Percentiles rank a stretch among this genome's conserved stretches.
These are phyloP conservation scores for Ganoderma multipileum DNA, from an alignment of 1,284 basidiomycete species.

Conservation along the genomic window DNA sequence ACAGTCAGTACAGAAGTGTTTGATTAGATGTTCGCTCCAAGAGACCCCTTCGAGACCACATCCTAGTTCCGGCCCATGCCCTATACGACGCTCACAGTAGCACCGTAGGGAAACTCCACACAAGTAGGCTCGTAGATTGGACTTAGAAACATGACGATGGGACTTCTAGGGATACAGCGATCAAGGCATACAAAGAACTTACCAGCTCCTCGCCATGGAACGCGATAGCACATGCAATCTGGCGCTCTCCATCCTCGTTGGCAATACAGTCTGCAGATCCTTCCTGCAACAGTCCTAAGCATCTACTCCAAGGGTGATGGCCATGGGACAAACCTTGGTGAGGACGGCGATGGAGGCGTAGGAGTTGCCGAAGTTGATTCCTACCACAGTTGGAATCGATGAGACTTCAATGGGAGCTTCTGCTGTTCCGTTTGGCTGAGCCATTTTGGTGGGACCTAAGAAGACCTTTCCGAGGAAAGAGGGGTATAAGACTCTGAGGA, in stretches of 20 bases:
- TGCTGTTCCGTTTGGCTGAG: conserved; percentile 48
- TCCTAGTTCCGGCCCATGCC: too few species aligned
- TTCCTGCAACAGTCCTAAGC: conserved; percentile 57
- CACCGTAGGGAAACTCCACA: too few species aligned
- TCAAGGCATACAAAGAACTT: conserved; percentile 39
- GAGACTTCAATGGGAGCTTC: conserved; percentile 43
- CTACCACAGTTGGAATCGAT: conserved; percentile 69
- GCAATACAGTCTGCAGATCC: conserved; percentile 93
- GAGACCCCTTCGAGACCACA: too few species aligned
- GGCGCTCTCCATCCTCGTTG: conserved; percentile 98
- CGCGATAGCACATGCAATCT: conserved; percentile 94
- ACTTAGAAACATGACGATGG: not conserved
- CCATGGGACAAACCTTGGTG: conserved; percentile 74
- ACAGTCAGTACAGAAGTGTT: not conserved
- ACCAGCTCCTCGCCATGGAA: conserved; percentile 93
- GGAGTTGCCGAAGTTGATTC: conserved; percentile 97
- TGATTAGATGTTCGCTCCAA: not conserved
- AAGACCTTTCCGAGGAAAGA: not conserved
- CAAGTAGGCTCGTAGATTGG: too few species aligned
- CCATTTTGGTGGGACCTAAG: conserved; percentile 30
- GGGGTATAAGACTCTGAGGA: not conserved
- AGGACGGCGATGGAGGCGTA: conserved; percentile 96
- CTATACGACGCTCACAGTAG: too few species aligned
- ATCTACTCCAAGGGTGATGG: not conserved
- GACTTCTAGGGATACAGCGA: too few species aligned